Conservation (phyloP, 352 stramenopile species). For the Phytophthora quininea region DNA sequence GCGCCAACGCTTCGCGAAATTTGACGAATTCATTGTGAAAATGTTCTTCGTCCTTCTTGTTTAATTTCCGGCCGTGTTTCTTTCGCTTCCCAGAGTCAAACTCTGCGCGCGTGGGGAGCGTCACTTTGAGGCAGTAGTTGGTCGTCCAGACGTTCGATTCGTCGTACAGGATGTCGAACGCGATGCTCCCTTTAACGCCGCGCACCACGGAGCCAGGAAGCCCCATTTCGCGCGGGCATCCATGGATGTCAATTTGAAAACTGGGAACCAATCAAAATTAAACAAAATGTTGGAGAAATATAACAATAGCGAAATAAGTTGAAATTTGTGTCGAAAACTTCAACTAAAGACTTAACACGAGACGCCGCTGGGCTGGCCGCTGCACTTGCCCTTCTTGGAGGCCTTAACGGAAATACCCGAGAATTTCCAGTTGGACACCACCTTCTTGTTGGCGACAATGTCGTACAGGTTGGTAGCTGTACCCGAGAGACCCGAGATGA, state of each 20-base stretch:
- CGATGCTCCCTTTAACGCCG: background rate
- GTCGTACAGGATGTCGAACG: background rate
- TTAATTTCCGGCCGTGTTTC: background rate
- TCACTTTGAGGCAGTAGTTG: conserved; percentile 11
- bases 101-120: conserved; percentile 6
- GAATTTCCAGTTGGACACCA: background rate
- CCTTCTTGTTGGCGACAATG: conserved; percentile 2
- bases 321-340: no score
- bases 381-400: background rate
- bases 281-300: no score
- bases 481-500: no score
- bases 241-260: no score
- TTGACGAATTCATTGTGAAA: conserved; percentile 10
- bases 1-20: conserved; percentile 26
- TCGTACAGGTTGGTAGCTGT: no score
- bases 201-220: conserved; percentile 22
- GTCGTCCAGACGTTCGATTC: conserved; percentile 1
- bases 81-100: background rate
- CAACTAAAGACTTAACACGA: no score
- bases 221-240: background rate
- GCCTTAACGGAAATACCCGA: background rate
- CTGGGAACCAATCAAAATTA: no score
- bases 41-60: conserved; percentile 3
- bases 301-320: no score
- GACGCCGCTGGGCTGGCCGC: background rate